Evolutionary conservation across 495 filamentous ascomycete species (phyloP), one percentile per base, ranked within the genome.

Genomic region (Wilcoxina mikolae): DNA sequence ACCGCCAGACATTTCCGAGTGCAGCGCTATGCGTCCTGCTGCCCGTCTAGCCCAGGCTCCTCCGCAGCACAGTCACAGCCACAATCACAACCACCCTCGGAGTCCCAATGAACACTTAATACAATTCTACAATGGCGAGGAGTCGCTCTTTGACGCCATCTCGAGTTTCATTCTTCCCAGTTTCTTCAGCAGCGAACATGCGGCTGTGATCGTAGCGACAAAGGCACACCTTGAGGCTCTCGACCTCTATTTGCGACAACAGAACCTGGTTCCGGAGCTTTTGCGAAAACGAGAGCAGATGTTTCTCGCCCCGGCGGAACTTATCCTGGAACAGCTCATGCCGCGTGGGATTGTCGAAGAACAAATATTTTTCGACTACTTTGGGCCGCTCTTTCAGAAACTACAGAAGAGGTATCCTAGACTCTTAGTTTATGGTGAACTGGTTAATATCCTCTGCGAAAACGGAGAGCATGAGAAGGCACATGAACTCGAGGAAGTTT

Each of bases 101-200:
- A 49, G 46, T 20, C 27, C 46, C 3, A 49, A 49, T 29, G 46
- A 49, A 1, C 65, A 68, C 31, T 42, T 58, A 25, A 60, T 68
- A 11, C 65, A 68, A 54, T 67, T 67, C 43, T 67, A 67, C 54
- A 65, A 62, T 27, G 56, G 58, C n/a, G 61, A 65, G 12, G 47
- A 54, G 26, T 61, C 58, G 31, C 55, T 67, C 38, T 67, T 63
- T 38, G 56, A 59, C 39, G 56, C 65, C 2, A 54, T 67, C 24
- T 67, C 65, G 9, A 62, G 55, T 28, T 67, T 67, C 51, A 61
- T 67, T 47, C 58, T 67, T n/a, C 65, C 65, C 1, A 60, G 59
- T 18, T 67, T 65, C 51, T 67, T 66, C 35, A 64, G 57, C 28
- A 58, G 56, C 3, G 56, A 67, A 43, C 62, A 64, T 54, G 65